Evolutionary conservation across 2,329 filamentous ascomycete species (phyloP).

Genomic region (Fusarium udum): DNA sequence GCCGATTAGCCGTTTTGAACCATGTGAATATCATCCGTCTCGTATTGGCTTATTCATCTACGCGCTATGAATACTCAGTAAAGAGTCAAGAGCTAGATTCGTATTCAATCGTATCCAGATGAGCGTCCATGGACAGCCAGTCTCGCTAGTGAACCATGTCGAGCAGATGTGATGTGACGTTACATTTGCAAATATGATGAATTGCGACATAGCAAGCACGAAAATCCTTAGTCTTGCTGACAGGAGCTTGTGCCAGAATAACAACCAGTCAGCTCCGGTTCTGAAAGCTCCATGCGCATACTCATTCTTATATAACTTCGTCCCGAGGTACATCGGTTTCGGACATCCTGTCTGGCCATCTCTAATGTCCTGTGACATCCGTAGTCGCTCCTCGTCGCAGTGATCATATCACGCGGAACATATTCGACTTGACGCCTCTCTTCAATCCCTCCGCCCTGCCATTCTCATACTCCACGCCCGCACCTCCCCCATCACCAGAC

Average conservation of each 20-base stretch:
- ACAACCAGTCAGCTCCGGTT: no score
- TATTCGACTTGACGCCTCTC: conserved; percentile 77
- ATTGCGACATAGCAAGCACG: no score
- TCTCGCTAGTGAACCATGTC: background rate
- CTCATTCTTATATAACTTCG: no score
- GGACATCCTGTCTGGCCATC: no score
- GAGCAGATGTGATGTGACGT: background rate
- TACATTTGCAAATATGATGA: background rate
- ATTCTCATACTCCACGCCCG: conserved; percentile 79
- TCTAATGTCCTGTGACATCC: background rate
- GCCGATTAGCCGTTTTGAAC: background rate
- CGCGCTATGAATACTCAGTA: background rate
- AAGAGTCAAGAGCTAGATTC: background rate
- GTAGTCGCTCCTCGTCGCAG: background rate
- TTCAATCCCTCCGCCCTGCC: conserved; percentile 78
- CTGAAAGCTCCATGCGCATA: no score
- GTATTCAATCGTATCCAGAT: background rate
- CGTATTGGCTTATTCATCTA: background rate
- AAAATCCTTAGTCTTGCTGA: no score
- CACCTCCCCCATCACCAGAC: conserved; percentile 74
- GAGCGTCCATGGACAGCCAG: background rate
- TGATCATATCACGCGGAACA: conserved; percentile 69
- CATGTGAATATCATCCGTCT: background rate
- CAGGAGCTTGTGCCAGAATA: no score
- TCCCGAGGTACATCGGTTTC: no score